These are phyloP conservation scores for sweet orange (Citrus sinensis) DNA, from an alignment of 345 rosid genomes.

Conservation along the genomic window DVS_A1.0 CM039162.1:655001-655500, in stretches of 20 bases:
- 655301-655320: neutral
- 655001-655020: neutral
- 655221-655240: neutral
- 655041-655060: neutral
- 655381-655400: conserved; percentile 56
- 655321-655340: neutral
- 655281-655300: neutral
- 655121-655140: conserved; percentile 49
- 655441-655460: conserved; percentile 59
- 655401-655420: conserved; percentile 44
- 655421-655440: conserved; percentile 55
- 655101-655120: conserved; percentile 87
- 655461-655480: conserved; percentile 52
- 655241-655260: neutral
- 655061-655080: conserved; percentile 56
- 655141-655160: conserved; percentile 69
- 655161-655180: conserved; percentile 60
- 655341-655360: neutral
- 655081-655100: conserved; percentile 70
- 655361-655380: conserved; percentile 1
- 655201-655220: neutral
- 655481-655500: conserved; percentile 55
- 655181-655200: neutral
- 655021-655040: neutral
- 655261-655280: no score